Percentiles rank a stretch among this genome's conserved stretches.
These are phyloP conservation scores for Tillandsia leiboldiana DNA, from an alignment of 176 grass and related monocot genomes.

Conservation along the genomic window DNA sequence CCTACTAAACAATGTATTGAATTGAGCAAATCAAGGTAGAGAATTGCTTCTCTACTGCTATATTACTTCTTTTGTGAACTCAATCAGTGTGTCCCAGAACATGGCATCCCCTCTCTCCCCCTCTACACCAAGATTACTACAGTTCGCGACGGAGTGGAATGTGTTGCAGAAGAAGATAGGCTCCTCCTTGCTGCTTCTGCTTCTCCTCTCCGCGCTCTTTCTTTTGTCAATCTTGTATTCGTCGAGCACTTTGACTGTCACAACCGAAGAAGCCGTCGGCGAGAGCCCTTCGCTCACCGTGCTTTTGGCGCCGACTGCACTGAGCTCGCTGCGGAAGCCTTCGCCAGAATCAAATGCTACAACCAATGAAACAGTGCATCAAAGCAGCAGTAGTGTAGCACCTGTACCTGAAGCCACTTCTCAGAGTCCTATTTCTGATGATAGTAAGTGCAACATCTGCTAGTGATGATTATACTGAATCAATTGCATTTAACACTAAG, in stretches of 20 bases:
- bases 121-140: constrained; percentile 14
- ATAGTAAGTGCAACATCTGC: not conserved
- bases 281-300: not conserved
- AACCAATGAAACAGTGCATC: no score
- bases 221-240: constrained; percentile 25
- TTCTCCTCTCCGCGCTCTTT: constrained; percentile 34
- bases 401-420: not conserved
- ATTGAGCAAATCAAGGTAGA: no score
- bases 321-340: not conserved
- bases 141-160: constrained; percentile 31
- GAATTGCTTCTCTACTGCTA: not conserved
- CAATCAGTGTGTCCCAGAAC: not conserved
- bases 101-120: constrained; percentile 27
- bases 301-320: not conserved
- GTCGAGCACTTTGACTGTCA: constrained; percentile 1
- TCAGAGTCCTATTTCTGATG: not conserved
- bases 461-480: not conserved
- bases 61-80: not conserved
- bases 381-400: no score
- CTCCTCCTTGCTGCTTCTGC: constrained; percentile 35
- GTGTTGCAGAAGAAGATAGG: constrained; percentile 32
- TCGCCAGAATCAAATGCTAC: no score
- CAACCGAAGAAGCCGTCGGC: not conserved
- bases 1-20: no score
- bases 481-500: not conserved